Conservation (phyloP, 305 asterid species). For the Solanum hybrid region DNA sequence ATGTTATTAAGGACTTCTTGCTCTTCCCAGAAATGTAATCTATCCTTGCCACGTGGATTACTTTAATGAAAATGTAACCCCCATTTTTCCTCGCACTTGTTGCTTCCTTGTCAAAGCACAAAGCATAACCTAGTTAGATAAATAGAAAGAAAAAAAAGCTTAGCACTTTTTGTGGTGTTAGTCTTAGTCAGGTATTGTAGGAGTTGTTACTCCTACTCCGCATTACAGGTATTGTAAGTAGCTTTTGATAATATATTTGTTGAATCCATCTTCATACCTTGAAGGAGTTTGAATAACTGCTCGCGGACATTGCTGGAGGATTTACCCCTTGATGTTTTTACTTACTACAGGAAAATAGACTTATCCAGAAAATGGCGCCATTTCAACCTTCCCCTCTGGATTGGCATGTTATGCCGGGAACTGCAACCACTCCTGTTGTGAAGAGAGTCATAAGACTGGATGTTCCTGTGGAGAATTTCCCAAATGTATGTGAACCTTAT, state of each 20-base stretch:
- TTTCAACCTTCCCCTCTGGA: slow-evolving; percentile 45
- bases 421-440: slow-evolving; percentile 45
- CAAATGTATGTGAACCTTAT: slow-evolving; percentile 41
- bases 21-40: background rate
- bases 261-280: background rate
- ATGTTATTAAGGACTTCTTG: background rate
- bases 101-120: background rate
- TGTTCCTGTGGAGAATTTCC: slow-evolving; percentile 72
- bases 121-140: background rate
- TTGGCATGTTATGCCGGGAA: slow-evolving; percentile 47
- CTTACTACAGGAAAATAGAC: slow-evolving; percentile 49
- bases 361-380: slow-evolving; percentile 46
- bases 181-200: background rate
- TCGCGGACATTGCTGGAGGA: background rate
- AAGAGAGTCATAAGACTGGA: slow-evolving; percentile 68
- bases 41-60: background rate
- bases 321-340: background rate
- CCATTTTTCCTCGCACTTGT: background rate
- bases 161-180: background rate
- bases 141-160: background rate
- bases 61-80: background rate
- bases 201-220: background rate
- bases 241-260: background rate
- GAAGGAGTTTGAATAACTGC: background rate
- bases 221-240: background rate